These are phyloP conservation scores for Fusarium staphyleae DNA, from an alignment of 2,329 filamentous ascomycete species.

Conservation along the genomic window DNA sequence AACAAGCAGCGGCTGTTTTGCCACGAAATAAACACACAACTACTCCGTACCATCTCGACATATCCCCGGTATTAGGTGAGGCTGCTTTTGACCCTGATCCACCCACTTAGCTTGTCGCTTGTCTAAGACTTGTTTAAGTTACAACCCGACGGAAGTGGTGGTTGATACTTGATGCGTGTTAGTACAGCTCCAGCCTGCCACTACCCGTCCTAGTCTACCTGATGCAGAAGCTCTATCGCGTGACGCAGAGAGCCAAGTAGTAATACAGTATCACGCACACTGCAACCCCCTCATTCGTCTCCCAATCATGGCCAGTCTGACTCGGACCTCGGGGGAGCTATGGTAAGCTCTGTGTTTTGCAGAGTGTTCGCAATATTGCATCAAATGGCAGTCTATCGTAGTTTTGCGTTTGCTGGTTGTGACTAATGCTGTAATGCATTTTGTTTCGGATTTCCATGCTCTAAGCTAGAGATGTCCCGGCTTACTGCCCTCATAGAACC, in stretches of 20 bases:
- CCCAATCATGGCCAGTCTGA: conserved; percentile 16
- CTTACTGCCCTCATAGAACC: too few species aligned
- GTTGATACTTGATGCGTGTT: conserved; percentile 4
- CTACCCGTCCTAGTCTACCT: conserved; percentile 3
- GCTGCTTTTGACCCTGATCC: conserved; percentile 4
- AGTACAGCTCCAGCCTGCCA: conserved; percentile 2
- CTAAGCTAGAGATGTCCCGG: too few species aligned
- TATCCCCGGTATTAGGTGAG: conserved; percentile 8
- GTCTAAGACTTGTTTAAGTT: conserved; percentile 24
- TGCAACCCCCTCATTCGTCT: background rate
- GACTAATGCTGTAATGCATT: too few species aligned
- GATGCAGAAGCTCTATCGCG: conserved; percentile 8
- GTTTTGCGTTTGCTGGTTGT: too few species aligned
- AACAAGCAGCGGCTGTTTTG: background rate
- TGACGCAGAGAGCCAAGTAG: background rate
- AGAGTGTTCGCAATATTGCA: too few species aligned
- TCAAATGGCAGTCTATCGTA: too few species aligned
- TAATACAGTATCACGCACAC: conserved; percentile 7
- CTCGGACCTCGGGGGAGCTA: conserved; percentile 2
- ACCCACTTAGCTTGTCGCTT: conserved; percentile 16
- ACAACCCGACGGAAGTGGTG: background rate
- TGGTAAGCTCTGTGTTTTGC: too few species aligned
- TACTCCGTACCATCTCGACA: conserved; percentile 15
- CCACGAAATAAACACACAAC: conserved; percentile 7
- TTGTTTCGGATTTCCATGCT: too few species aligned